phyloP scores from a whole-genome alignment of 495 filamentous ascomycete species.

The Polyplosphaeria fusca region DNA sequence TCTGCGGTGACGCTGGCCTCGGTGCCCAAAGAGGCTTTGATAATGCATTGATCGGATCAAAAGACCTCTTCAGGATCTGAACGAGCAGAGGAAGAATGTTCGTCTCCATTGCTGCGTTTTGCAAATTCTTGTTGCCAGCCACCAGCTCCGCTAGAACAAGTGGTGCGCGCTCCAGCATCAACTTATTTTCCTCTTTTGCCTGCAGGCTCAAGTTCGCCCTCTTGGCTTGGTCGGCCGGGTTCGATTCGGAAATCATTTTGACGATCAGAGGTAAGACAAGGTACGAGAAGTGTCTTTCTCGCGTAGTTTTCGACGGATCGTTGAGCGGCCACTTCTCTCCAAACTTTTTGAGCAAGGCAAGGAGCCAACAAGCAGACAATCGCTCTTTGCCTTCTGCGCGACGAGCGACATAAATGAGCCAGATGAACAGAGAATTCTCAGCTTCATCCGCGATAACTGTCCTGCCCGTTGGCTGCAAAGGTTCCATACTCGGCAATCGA shows the following conservation, averaged over 20 bases:
- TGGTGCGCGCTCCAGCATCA: constrained; percentile 60
- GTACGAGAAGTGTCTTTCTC: constrained; percentile 38
- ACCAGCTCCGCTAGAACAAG: constrained; percentile 73
- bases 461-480: constrained; percentile 15
- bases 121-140: constrained; percentile 68
- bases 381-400: constrained; percentile 60
- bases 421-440: constrained; percentile 77
- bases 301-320: constrained; percentile 27
- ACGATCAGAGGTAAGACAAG: constrained; percentile 42
- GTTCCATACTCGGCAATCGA: constrained; percentile 9
- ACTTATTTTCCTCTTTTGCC: constrained; percentile 40
- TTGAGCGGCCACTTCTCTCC: constrained; percentile 27
- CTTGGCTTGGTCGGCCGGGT: constrained; percentile 6
- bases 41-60: constrained; percentile 47
- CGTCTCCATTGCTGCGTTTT: constrained; percentile 79
- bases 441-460: constrained; percentile 54
- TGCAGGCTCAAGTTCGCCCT: constrained; percentile 11
- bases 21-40: constrained; percentile 42
- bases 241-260: constrained; percentile 37
- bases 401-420: constrained; percentile 72
- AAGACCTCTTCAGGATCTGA: constrained; percentile 72
- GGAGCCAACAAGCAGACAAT: constrained; percentile 73
- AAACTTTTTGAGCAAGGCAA: constrained; percentile 41
- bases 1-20: constrained; percentile 3
- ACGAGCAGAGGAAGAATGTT: constrained; percentile 68